These are phyloP conservation scores for Sporothrix brunneoviolacea DNA, from an alignment of 2,329 filamentous ascomycete genomes.

Conservation along the genomic window DNA sequence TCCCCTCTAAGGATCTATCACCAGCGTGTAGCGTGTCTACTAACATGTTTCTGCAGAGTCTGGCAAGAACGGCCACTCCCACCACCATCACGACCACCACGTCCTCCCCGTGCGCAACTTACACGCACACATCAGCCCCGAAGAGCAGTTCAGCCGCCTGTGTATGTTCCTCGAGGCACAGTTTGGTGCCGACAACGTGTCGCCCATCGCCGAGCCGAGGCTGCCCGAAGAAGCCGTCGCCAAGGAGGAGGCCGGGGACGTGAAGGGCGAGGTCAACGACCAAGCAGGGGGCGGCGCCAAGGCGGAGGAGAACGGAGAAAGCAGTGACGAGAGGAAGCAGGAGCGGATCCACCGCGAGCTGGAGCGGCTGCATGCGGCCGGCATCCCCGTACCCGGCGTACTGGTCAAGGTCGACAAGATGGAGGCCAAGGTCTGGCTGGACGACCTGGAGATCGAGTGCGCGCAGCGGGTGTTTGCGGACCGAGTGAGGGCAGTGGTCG, in stretches of 20 bases:
- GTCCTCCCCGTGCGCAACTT: conserved; percentile 53
- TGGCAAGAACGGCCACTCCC: conserved; percentile 43
- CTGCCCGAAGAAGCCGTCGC: conserved; percentile 32
- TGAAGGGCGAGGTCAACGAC: conserved; percentile 26
- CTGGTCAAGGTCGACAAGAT: conserved; percentile 83
- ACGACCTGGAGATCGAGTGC: conserved; percentile 86
- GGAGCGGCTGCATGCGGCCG: conserved; percentile 70
- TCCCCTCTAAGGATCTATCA: background rate
- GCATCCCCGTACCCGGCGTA: conserved; percentile 85
- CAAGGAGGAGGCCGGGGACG: conserved; percentile 25
- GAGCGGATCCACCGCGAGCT: conserved; percentile 57
- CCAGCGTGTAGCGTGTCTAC: background rate
- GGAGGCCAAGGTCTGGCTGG: conserved; percentile 83
- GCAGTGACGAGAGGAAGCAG: conserved; percentile 23
- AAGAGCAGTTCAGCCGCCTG: conserved; percentile 75
- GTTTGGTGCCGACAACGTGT: conserved; percentile 78
- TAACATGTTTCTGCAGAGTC: conserved; percentile 41
- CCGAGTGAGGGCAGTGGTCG: conserved; percentile 80
- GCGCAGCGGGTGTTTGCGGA: conserved; percentile 70
- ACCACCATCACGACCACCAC: conserved; percentile 36
- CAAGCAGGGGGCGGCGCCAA: conserved; percentile 16
- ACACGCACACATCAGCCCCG: conserved; percentile 63
- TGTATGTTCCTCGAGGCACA: conserved; percentile 97
- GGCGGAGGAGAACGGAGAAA: conserved; percentile 28
- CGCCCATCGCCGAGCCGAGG: conserved; percentile 64